Evolutionary conservation across 768 basidiomycete species (phyloP), one percentile per base, ranked within the genome.

Genomic region (Lactifluus echinatus): DNA sequence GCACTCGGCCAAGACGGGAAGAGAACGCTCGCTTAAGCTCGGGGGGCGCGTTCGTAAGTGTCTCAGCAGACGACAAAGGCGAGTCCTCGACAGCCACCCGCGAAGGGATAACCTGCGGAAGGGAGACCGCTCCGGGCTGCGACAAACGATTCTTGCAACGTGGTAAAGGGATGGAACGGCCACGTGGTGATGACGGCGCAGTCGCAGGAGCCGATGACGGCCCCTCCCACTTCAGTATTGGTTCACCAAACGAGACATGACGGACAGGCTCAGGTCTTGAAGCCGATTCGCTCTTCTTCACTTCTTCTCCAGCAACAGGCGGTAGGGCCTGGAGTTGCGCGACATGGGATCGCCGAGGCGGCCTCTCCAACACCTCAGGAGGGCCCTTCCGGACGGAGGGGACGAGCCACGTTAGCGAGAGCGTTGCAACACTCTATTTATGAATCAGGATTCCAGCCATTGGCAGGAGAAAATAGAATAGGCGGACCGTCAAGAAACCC

Each of bases 401-500:
- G 19, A 62, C 42, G 8, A 63, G 52, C 53, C 49, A 61, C 24
- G 61, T 46, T 39, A 61, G 14, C 7, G 45, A 51, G 1, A 63
- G 36, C 3, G 49, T 55, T 8, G 48, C 19, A 4, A 63, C 14
- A 37, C 62, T 63, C 62, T 59, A 49, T 29, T 23, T 28, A 34
- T 6, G 24, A 24, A 36, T 54, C 11, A 44, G 24, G 29, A n/a
- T n/a, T 3, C 2, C n/a, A 23, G 8, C 6, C 15, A 34, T 14
- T 2, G 1, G 10, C 4, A 8, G 24, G 26, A 26, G 10, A 3
- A 5, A 19, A 23, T 8, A 37, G 24, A 21, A 53, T 14, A 8
- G 19, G 54, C 62, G 33, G 37, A 63, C 62, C 44, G 55, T 34
- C 8, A 56, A 47, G 37, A 63, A 57, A 10, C 62, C 62, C 4